Conservation (phyloP, 306 rosid species). For the Vigna reflexopilosa region DNA sequence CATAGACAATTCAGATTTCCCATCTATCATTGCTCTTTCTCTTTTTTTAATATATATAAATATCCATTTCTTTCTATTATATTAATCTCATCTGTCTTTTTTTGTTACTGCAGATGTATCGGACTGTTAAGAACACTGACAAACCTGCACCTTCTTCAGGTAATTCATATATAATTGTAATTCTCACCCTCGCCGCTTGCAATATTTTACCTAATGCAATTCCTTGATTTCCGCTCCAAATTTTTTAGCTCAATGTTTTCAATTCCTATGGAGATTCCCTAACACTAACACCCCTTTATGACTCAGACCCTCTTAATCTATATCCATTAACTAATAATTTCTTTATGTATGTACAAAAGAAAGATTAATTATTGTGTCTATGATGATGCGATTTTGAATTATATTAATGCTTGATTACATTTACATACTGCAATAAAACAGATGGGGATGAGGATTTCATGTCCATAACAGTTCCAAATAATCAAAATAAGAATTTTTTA, state of each 20-base stretch:
- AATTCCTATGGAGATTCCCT: constrained; percentile 54
- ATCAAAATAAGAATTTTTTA: constrained; percentile 57
- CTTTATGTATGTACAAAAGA: neutral
- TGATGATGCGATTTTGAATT: constrained; percentile 3
- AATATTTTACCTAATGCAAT: constrained; percentile 39
- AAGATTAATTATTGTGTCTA: constrained; percentile 1
- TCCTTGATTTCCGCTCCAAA: constrained; percentile 49
- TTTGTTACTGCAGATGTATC: constrained; percentile 75
- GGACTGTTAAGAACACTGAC: constrained; percentile 96
- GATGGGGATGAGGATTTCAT: constrained; percentile 87
- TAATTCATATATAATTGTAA: constrained; percentile 41
- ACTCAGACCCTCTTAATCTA: constrained; percentile 43
- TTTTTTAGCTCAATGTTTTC: constrained; percentile 39
- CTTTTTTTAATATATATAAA: neutral
- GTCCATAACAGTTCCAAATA: constrained; percentile 53
- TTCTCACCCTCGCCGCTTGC: neutral
- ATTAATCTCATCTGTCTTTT: constrained; percentile 31
- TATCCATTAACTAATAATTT: constrained; percentile 12
- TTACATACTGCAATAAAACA: constrained; percentile 39
- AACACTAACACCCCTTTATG: constrained; percentile 51
- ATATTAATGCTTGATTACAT: constrained; percentile 12
- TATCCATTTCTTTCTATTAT: constrained; percentile 4
- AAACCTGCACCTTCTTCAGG: constrained; percentile 89
- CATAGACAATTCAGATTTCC: constrained; percentile 34
- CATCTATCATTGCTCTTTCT: neutral